Conservation (phyloP, 2,329 filamentous ascomycete genomes). For the Knufia petricola region DNA sequence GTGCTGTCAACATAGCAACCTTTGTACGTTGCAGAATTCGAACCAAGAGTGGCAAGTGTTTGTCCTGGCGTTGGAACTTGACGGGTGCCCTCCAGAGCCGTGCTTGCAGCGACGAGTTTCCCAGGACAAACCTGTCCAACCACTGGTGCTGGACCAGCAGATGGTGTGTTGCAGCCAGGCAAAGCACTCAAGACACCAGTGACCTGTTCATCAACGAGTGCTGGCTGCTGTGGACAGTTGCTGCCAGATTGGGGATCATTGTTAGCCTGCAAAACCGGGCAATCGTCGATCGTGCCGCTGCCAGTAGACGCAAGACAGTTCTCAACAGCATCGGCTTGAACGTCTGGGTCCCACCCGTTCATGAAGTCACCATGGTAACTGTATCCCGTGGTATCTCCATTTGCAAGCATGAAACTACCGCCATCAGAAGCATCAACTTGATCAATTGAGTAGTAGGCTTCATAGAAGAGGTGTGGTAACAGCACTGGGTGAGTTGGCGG, state of each 20-base stretch:
- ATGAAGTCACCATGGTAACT: conserved; percentile 75
- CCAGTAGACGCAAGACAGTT: conserved; percentile 49
- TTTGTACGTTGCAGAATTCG: conserved; percentile 15
- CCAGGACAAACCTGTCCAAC: conserved; percentile 18
- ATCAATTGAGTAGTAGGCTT: conserved; percentile 50
- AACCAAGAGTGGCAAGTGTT: conserved; percentile 10
- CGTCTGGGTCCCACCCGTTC: conserved; percentile 61
- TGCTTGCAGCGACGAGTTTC: neutral
- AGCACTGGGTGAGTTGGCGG: conserved; percentile 59
- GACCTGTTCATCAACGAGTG: conserved; percentile 26
- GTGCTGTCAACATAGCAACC: conserved; percentile 37
- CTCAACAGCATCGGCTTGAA: conserved; percentile 61
- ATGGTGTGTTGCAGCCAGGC: conserved; percentile 23
- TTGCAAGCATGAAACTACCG: conserved; percentile 65
- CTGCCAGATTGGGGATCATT: conserved; percentile 12
- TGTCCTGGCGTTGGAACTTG: conserved; percentile 8
- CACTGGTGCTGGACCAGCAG: conserved; percentile 27
- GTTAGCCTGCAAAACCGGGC: conserved; percentile 17
- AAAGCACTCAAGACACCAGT: conserved; percentile 19
- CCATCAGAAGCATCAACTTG: conserved; percentile 35
- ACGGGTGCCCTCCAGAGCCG: too few species aligned
- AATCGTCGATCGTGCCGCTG: conserved; percentile 14
- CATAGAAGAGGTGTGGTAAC: conserved; percentile 67
- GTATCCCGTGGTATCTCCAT: conserved; percentile 66
- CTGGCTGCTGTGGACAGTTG: conserved; percentile 19